These are phyloP conservation scores for Monosporascus sp. DNA, from an alignment of 2,329 filamentous ascomycete species.

Conservation along the genomic window DNA sequence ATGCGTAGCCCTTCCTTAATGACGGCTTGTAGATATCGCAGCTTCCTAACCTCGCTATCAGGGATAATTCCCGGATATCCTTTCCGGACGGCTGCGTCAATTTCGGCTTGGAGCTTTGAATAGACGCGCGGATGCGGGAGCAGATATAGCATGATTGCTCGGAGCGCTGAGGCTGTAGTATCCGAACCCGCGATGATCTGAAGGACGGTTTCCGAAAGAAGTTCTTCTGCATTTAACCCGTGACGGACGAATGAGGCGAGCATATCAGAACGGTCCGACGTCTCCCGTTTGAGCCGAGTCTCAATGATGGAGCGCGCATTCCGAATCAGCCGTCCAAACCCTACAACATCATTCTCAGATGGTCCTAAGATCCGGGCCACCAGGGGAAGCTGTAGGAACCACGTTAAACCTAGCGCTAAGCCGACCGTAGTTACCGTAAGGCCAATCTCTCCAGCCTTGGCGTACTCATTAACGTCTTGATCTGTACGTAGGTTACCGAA, in stretches of 20 bases:
- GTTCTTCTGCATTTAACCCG: conserved; percentile 18
- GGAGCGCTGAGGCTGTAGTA: conserved; percentile 47
- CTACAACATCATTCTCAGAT: not conserved
- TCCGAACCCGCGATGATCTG: conserved; percentile 50
- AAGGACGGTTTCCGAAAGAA: conserved; percentile 30
- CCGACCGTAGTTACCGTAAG: conserved; percentile 25
- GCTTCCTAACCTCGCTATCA: conserved; percentile 21
- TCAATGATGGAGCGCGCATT: too few relatives aligned
- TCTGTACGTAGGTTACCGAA: conserved; percentile 45
- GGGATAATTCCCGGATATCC: conserved; percentile 22
- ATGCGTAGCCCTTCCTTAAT: conserved; percentile 36
- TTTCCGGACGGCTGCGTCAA: conserved; percentile 23
- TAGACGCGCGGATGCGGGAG: conserved; percentile 41
- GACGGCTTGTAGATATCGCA: conserved; percentile 35
- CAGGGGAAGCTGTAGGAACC: conserved; percentile 16
- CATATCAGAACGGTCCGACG: conserved; percentile 19
- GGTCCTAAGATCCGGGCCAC: not conserved
- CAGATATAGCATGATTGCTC: conserved; percentile 41
- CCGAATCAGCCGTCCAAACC: not conserved
- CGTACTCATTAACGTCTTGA: conserved; percentile 37
- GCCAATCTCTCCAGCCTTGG: conserved; percentile 18
- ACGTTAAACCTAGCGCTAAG: conserved; percentile 19
- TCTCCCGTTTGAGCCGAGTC: not conserved
- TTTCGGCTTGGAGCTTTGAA: conserved; percentile 38
- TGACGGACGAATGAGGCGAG: conserved; percentile 25